Evolutionary conservation across 1,284 basidiomycete genomes (phyloP), one percentile per base, ranked within the genome.

Genomic region (Flammula alnicola): DNA sequence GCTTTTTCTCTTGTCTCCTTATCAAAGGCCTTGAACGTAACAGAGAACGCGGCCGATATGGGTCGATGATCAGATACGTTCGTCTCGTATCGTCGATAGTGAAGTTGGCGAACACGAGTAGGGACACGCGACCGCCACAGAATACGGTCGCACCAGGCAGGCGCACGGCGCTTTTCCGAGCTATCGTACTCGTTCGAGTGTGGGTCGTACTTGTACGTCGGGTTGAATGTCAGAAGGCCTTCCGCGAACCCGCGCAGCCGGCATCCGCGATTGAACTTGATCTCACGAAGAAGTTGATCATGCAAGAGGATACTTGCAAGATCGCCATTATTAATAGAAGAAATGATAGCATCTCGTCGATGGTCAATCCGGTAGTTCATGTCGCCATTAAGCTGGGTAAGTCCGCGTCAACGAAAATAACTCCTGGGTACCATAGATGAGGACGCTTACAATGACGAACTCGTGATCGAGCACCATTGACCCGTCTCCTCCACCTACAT

Each of bases 141-240:
- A 17, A 98, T 83, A 5, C 96, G 84, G 68, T 99, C 96, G 69
- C 96, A 99, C 94, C 95, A 98, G 0, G 95, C 93, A 0, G 95
- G 96, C 6, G 87, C 80, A 0, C 96, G 83, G 17, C 82, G 80
- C 68, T 98, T 98, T 64, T 93, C 92, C 1, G 88, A 92, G 2
- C 87, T 77, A 65, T 99, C 96, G 64, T 92, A 99, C 52, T 85
- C 80, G 63, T 81, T 68, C 5, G 91, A 86, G 3, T 80, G 74
- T 1, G 80, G 83, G 65, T 98, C 92, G 71, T 97, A 98, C 71
- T 98, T 98, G 83, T 98, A 99, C 14, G 96, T 99, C 11, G 95
- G 95, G 14, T 80, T 65, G 63, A 95, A 97, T 0, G 75, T 81
- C 55, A 97, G 82, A 0, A 83, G 84, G 0, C 94, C 88, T 63